A percentile compares a stretch with the other conserved stretches of the same genome.
These are phyloP conservation scores for Physcomitrium patens DNA, from an alignment of 225 moss, liverwort and hornwort genomes.

Conservation along the genomic window DNA sequence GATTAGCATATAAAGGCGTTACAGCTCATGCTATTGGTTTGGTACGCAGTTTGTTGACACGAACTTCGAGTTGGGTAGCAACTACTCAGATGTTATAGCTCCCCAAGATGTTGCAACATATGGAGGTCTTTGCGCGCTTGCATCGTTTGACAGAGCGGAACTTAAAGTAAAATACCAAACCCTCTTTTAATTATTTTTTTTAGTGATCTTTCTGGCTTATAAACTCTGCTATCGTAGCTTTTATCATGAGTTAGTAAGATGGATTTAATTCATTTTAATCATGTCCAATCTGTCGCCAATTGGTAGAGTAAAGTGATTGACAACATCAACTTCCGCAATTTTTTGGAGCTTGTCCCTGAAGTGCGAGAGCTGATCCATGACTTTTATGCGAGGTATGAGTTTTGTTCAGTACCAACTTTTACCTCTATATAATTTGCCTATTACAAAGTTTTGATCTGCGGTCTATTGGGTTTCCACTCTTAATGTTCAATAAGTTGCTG, in stretches of 20 bases:
- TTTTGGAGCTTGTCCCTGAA: constrained; percentile 97
- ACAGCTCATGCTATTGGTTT: constrained; percentile 43
- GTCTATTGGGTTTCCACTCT: neutral
- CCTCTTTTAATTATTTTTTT: no score
- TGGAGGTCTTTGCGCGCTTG: constrained; percentile 97
- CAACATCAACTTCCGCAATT: constrained; percentile 96
- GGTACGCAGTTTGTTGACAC: constrained; percentile 93
- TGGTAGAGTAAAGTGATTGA: constrained; percentile 96
- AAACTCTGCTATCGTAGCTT: no score
- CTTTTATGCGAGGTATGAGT: constrained; percentile 85
- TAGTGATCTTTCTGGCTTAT: no score
- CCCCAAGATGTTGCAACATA: constrained; percentile 99
- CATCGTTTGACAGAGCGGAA: constrained; percentile 97
- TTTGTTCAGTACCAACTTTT: constrained; percentile 8
- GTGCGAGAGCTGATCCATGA: constrained; percentile 98
- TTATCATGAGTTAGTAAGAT: no score
- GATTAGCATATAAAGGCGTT: constrained; percentile 6
- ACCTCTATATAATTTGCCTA: neutral
- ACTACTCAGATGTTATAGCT: constrained; percentile 94
- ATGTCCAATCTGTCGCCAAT: constrained; percentile 8
- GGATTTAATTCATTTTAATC: neutral
- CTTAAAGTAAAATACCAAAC: constrained; percentile 65
- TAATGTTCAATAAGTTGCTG: neutral
- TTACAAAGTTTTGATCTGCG: neutral
- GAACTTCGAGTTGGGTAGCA: constrained; percentile 91